Evolutionary conservation across 768 basidiomycete genomes (phyloP), one percentile per base, ranked within the genome.

Genomic region (Lepiota brunneoincarnata): DNA sequence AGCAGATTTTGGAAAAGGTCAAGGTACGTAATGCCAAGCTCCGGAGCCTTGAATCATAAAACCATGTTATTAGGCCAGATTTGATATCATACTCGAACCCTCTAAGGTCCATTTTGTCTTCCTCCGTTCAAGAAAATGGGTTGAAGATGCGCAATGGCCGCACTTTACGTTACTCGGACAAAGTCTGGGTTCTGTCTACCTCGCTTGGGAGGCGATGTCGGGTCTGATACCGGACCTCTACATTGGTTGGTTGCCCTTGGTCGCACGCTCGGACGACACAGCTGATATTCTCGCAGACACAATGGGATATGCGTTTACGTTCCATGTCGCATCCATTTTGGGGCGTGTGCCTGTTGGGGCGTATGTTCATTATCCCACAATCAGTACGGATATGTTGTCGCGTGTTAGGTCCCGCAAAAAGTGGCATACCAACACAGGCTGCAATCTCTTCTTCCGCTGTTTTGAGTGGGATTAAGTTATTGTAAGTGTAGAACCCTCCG

Each of bases 251-350:
- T 58, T 37, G 24, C 18, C 40, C 7, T 40, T 21, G 7, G 45
- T 21, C 34, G 17, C 37, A 6, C 42, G 28, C 31, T 39, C 35
- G 17, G 15, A 37, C n/a, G 34, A 34, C 37, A 28, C 37, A 35
- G 24, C 54, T 60, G 21, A 58, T 44, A 37, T 42, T 40, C 35
- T 31, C 49, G 2, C 60, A 97, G 96, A 99, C 66, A 93, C 94
- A 0, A 98, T 98, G 95, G 97, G 97, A 24, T 97, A 94, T 61
- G 93, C 94, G 0, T 98, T 98, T 65, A 92, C 93, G 1, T 93
- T 91, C 67, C 92, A 87, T 15, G 72, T 89, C 26, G 85, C 94
- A 6, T 70, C 80, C 0, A 69, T 83, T 48, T 63, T 96, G 1
- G 78, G 82, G 14, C 65, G 75, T 14, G 77, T 92, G 37, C 86